These are phyloP conservation scores for Clavariopsis aquatica DNA, from an alignment of 495 filamentous ascomycete genomes.

Conservation along the genomic window DNA sequence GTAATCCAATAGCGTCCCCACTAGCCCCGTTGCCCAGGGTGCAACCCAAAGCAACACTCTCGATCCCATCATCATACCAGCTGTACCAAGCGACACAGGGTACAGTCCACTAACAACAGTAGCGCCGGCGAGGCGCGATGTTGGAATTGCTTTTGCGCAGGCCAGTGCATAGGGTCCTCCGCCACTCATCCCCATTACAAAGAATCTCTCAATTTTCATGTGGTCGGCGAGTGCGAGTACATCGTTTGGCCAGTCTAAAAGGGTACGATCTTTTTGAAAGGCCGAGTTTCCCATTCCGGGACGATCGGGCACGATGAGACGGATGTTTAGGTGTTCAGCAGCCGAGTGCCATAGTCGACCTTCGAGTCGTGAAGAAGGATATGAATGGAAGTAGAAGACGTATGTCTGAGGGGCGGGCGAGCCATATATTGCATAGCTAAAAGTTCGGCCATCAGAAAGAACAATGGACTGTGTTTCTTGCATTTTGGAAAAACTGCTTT, in stretches of 20 bases:
- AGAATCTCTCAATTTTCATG: slow-evolving; percentile 45
- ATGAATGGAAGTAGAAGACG: slow-evolving; percentile 52
- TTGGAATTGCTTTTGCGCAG: slow-evolving; percentile 46
- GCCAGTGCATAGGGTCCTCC: slow-evolving; percentile 54
- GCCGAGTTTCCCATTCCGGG: slow-evolving; percentile 52
- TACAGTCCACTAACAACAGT: slow-evolving; percentile 46
- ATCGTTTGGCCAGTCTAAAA: slow-evolving; percentile 50
- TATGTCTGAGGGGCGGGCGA: slow-evolving; percentile 25
- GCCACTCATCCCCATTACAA: slow-evolving; percentile 50
- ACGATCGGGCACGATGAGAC: slow-evolving; percentile 48
- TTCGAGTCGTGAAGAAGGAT: slow-evolving; percentile 50
- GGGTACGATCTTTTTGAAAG: slow-evolving; percentile 43
- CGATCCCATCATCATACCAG: slow-evolving; percentile 20
- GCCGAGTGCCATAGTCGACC: slow-evolving; percentile 38
- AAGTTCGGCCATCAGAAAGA: slow-evolving; percentile 47
- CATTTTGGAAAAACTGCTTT: too few relatives aligned
- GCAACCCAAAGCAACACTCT: not conserved
- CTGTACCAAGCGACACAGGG: slow-evolving; percentile 41
- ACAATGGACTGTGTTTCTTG: too few relatives aligned
- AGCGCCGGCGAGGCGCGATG: slow-evolving; percentile 41
- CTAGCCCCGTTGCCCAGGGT: slow-evolving; percentile 9
- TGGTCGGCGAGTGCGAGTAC: slow-evolving; percentile 45
- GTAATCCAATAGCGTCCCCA: slow-evolving; percentile 5
- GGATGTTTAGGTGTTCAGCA: slow-evolving; percentile 40
- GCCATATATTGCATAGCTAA: slow-evolving; percentile 52